Base-by-base conservation (phyloP, 2,329 filamentous ascomycete species). In the Hymenoscyphus infarciens region DNA sequence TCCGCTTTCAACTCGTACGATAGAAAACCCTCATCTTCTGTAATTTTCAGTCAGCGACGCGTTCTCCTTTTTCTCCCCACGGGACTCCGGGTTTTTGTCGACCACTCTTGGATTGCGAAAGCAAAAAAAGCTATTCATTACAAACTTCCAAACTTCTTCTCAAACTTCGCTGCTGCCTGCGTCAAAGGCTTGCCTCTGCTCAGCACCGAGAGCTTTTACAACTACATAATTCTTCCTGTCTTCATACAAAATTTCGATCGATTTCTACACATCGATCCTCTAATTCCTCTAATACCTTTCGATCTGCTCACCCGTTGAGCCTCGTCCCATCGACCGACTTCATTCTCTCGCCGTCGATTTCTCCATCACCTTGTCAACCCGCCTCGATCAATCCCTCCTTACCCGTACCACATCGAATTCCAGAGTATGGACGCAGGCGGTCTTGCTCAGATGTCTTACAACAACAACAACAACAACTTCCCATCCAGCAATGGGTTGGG, bases 391-490 rank as follows among this genome's bases (percentile, higher is more conserved):
- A 52, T 59, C 33, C 62, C n/a, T 42, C 27, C 13, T 54, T 60
- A 64, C 62, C 65, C 67, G 66, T 67, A 71, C 65, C 69, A 66
- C 67, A 73, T 67, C 66, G 68, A 45, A 70, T 60, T 35, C 49
- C 59, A 70, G 72, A 74, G 70, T 71, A 88, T 96, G 89, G 90
- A 97, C 94, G 88, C 94, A 86, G 94, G 94, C 85, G 92, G 92
- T 95, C 91, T 97, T 83, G 89, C 92, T 95, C 92, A 96, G 85
- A 98, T 98, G 94, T 91, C 92, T 81, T 94, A 92, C 83, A 91
- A 88, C 82, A 85, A 88, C 83, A 91, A 88, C 82, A 85, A 88
- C 77, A 85, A 88, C 77, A 85, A 88, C 77, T 90, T 90, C 77
- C 80, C 84, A 76, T 82, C 89, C 77, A 82, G 85, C 75, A 85